Percentiles rank a stretch among this genome's conserved stretches.
These are phyloP conservation scores for Penicillium sp. DNA, from an alignment of 2,329 filamentous ascomycete species.

Conservation along the genomic window DNA sequence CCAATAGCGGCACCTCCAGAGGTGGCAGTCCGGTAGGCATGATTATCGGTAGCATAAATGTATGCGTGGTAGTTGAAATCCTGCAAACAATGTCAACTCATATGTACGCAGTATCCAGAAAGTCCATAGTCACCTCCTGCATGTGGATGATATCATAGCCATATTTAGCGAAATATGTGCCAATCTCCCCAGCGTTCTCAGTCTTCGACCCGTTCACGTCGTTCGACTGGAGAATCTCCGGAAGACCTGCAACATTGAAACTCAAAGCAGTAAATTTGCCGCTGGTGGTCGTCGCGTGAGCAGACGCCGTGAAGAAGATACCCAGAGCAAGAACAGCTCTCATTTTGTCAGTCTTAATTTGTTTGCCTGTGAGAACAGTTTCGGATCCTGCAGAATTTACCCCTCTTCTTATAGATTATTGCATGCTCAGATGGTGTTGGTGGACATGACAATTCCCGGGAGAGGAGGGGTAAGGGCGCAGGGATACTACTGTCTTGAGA, in stretches of 20 bases:
- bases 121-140: slow-evolving; percentile 56
- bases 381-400: not conserved
- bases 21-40: slow-evolving; percentile 63
- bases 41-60: slow-evolving; percentile 59
- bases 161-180: slow-evolving; percentile 59
- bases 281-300: slow-evolving; percentile 31
- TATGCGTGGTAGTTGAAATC: slow-evolving; percentile 70
- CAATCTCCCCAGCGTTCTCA: slow-evolving; percentile 61
- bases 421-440: not conserved
- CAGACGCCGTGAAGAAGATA: slow-evolving; percentile 10
- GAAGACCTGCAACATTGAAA: slow-evolving; percentile 65
- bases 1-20: slow-evolving; percentile 68
- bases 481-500: not conserved
- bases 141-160: slow-evolving; percentile 66
- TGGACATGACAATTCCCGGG: not conserved
- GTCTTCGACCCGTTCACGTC: slow-evolving; percentile 65
- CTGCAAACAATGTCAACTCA: slow-evolving; percentile 26
- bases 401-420: slow-evolving; percentile 5
- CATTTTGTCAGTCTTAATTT: slow-evolving; percentile 6
- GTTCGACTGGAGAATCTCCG: slow-evolving; percentile 58
- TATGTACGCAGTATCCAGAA: not conserved
- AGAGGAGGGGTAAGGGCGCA: not conserved
- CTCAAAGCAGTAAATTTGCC: slow-evolving; percentile 58
- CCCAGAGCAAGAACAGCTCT: slow-evolving; percentile 8
- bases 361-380: not conserved